Percentiles rank a stretch among this genome's conserved stretches.
Conservation (phyloP, 2,329 filamentous ascomycete genomes). For the Venturia effusa region DNA sequence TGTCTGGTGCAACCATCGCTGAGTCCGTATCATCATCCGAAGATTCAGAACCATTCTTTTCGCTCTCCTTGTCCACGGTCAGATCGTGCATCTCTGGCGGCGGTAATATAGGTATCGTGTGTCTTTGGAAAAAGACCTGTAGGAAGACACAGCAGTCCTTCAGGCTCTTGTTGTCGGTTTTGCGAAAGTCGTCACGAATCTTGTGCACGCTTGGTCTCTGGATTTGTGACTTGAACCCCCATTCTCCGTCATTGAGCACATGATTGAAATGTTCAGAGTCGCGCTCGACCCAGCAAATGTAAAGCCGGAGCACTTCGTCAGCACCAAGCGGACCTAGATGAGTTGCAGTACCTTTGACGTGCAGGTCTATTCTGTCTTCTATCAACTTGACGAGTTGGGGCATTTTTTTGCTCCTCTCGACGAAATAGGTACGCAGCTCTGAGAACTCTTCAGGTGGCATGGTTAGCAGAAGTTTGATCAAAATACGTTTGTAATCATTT, state of each 20-base stretch:
- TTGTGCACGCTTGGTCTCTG: neutral
- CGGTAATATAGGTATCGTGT: neutral
- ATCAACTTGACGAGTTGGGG: neutral
- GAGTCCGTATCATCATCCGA: neutral
- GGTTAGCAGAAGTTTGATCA: conserved; percentile 30
- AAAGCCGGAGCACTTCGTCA: conserved; percentile 19
- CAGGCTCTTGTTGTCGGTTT: neutral
- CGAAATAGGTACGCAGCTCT: neutral
- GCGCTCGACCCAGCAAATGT: conserved; percentile 22
- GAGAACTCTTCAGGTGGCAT: conserved; percentile 5
- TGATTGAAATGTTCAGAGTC: neutral
- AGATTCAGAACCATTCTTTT: neutral
- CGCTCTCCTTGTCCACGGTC: neutral
- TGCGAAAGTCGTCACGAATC: neutral
- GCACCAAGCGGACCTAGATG: neutral
- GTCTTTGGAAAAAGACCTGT: neutral
- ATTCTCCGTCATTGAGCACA: neutral
- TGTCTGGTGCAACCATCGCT: neutral
- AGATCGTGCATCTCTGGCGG: neutral
- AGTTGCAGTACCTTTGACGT: neutral
- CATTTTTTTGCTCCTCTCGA: neutral
- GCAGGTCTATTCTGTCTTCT: neutral
- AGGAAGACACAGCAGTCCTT: neutral
- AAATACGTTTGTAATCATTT: conserved; percentile 31
- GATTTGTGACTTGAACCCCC: neutral